phyloP scores from a whole-genome alignment of 2,329 filamentous ascomycete species.

The Calonectria leucothoes region DNA sequence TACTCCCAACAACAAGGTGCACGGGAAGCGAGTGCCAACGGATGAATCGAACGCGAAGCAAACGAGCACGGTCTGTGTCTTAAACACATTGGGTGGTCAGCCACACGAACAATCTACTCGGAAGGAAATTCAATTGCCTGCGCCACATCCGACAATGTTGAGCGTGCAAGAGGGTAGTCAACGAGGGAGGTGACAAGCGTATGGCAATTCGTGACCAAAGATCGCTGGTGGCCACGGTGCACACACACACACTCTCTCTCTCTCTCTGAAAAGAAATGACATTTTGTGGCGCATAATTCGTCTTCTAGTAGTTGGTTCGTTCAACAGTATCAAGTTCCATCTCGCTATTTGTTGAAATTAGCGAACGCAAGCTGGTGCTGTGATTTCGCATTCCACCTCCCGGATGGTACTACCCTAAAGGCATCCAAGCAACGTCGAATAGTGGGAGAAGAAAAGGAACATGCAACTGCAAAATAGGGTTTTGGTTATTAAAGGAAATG shows the following conservation, averaged over 20 bases:
- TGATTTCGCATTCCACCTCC: neutral
- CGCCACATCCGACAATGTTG: neutral
- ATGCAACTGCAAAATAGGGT: neutral
- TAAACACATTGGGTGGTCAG: neutral
- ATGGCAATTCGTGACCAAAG: neutral
- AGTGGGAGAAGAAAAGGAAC: neutral
- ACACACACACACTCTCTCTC: too few species aligned
- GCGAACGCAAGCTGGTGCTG: neutral
- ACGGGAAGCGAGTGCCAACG: neutral
- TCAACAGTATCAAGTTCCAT: neutral
- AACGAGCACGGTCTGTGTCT: neutral
- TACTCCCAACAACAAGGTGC: neutral
- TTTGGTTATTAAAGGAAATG: neutral
- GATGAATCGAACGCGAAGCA: neutral
- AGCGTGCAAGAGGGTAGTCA: neutral
- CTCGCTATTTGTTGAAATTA: neutral
- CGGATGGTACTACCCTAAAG: neutral
- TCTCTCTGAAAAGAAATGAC: neutral
- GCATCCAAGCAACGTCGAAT: neutral
- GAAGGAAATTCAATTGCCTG: neutral
- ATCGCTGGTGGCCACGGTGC: neutral
- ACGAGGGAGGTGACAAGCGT: neutral
- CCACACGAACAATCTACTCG: neutral
- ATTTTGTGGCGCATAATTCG: neutral
- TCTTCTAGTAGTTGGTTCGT: neutral